Evolutionary conservation across 176 grass and related monocot genomes (phyloP), one percentile per base, ranked within the genome.

Genomic region (Bonia amplexicaulis): DNA sequence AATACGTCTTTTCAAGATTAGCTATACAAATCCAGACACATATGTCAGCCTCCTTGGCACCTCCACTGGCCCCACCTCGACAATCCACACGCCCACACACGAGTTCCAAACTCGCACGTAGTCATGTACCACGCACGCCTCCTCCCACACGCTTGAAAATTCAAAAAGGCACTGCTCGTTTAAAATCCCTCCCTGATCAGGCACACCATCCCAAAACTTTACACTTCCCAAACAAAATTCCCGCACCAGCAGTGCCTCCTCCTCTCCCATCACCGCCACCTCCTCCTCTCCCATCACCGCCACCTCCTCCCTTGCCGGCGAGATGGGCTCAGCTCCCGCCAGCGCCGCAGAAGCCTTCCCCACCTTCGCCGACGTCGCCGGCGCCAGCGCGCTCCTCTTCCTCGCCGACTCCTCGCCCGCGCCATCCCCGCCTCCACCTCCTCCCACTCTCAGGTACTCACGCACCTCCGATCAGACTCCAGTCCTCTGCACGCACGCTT

Each of bases 321-420:
- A 73, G 48, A 61, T 71, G 60, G 19, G 35, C 1, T 2, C 79
- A 16, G n/a, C 66, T 41, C 23, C 51, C 82, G 51, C 51, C 68
- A 55, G 72, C 58, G 69, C 23, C 3, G 15, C 39, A 14, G 51
- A 17, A 33, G 25, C 48, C 15, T 81, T 74, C 71, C 87, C 87
- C 61, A 76, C 77, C 82, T 69, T 59, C 42, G 69, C 53, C 12
- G 86, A 80, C 41, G 1, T 80, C 31, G 42, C 67, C 52, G 66
- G 73, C 46, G 81, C 82, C 74, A 6, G 44, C 35, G 81, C 51
- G 61, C 87, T 91, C 70, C 81, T 91, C 86, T 76, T 81, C 67
- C 86, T 88, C 64, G 76, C 87, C 77, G 77, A 80, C 62, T 66
- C 65, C 51, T 41, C 88, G 23, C 67, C 84, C 16, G 40, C 58